These are phyloP conservation scores for Aspergillus nidulans DNA, from an alignment of 495 filamentous ascomycete species.

Conservation along the genomic window DNA sequence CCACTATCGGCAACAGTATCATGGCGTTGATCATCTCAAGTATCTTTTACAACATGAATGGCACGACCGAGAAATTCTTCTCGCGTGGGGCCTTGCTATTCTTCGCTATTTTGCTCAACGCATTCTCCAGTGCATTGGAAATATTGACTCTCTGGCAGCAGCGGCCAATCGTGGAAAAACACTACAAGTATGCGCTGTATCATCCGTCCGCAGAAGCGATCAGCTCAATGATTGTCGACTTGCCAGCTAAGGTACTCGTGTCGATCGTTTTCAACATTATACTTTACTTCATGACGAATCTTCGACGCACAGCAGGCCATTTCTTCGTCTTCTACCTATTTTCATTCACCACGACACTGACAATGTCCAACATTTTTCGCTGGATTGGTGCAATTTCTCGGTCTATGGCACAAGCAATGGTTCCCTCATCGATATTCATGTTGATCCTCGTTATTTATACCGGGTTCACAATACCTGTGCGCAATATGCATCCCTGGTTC, in stretches of 20 bases:
- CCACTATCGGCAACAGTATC: constrained; percentile 66
- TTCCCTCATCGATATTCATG: constrained; percentile 77
- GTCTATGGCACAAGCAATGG: constrained; percentile 77
- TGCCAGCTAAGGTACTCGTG: constrained; percentile 59
- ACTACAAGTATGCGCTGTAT: constrained; percentile 84
- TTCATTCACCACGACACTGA: constrained; percentile 59
- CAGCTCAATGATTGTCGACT: constrained; percentile 74
- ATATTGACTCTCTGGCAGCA: constrained; percentile 79
- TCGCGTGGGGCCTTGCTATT: constrained; percentile 78
- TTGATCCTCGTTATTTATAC: constrained; percentile 82
- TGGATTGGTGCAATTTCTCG: constrained; percentile 76
- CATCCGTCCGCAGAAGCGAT: constrained; percentile 86
- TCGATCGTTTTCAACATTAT: constrained; percentile 61
- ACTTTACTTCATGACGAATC: constrained; percentile 82
- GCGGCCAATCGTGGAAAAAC: constrained; percentile 90
- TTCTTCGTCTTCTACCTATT: constrained; percentile 81
- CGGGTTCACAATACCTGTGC: constrained; percentile 77
- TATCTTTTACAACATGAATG: constrained; percentile 72
- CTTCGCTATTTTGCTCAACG: constrained; percentile 82
- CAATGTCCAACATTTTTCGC: constrained; percentile 79
- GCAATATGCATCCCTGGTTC: constrained; percentile 72
- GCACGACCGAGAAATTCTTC: constrained; percentile 66
- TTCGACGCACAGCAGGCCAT: constrained; percentile 70
- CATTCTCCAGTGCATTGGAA: constrained; percentile 73
- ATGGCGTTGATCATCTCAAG: constrained; percentile 76